phyloP scores from a whole-genome alignment of 108 stramenopile genomes.

The Cylindrotheca fusiformis region DNA sequence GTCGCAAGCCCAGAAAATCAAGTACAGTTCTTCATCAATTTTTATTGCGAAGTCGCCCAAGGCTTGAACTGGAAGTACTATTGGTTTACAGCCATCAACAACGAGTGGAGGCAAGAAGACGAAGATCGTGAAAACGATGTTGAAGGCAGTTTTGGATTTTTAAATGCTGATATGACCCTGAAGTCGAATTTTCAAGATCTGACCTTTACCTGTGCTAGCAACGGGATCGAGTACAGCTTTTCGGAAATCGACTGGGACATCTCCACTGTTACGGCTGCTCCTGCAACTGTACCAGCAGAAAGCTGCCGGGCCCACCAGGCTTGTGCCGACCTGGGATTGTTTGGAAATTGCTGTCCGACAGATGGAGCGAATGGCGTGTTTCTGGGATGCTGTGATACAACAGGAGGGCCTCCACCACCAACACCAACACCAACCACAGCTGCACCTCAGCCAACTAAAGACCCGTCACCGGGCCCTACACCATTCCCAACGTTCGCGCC shows the following conservation, averaged over 20 bases:
- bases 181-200: slow-evolving; percentile 27
- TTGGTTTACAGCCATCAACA: slow-evolving; percentile 35
- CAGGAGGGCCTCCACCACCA: not conserved
- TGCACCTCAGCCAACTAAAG: too few relatives aligned
- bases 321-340: not conserved
- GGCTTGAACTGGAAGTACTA: slow-evolving; percentile 27
- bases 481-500: too few relatives aligned
- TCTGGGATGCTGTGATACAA: not conserved
- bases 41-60: slow-evolving; percentile 13
- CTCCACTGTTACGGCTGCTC: not conserved
- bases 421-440: not conserved
- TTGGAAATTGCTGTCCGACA: not conserved
- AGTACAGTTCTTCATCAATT: slow-evolving; percentile 21
- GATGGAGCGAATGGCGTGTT: not conserved
- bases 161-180: slow-evolving; percentile 13
- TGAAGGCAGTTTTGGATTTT: slow-evolving; percentile 36
- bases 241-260: slow-evolving; percentile 24
- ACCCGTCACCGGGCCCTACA: too few relatives aligned
- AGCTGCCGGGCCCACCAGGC: not conserved
- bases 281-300: not conserved
- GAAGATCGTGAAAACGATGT: slow-evolving; percentile 31
- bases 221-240: slow-evolving; percentile 23
- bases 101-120: slow-evolving; percentile 28
- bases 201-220: slow-evolving; percentile 17
- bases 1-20: slow-evolving; percentile 24